phyloP scores from a whole-genome alignment of 371 early-diverging fungal species.

The Lichtheimia corymbifera region DNA sequence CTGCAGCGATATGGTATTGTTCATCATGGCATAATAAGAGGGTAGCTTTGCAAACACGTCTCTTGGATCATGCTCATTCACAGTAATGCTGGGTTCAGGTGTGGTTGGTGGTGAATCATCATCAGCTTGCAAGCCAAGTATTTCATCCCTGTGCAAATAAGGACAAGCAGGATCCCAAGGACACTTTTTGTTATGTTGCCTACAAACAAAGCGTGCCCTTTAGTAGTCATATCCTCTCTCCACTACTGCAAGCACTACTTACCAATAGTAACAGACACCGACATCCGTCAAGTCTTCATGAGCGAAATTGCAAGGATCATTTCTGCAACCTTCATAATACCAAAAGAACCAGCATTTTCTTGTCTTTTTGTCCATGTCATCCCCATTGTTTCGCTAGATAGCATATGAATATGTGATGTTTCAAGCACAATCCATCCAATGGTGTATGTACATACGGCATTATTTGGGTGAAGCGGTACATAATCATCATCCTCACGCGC shows the following conservation, averaged over 20 bases:
- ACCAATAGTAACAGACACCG: constrained; percentile 11
- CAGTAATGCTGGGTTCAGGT: too few relatives aligned
- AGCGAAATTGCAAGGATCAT: constrained; percentile 62
- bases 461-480: too few relatives aligned
- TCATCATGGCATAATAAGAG: background rate
- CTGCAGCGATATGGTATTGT: too few relatives aligned
- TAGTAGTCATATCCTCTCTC: too few relatives aligned
- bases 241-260: constrained; percentile 18
- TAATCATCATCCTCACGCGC: too few relatives aligned
- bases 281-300: constrained; percentile 44
- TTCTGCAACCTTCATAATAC: constrained; percentile 17
- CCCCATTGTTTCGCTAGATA: background rate
- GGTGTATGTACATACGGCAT: too few relatives aligned
- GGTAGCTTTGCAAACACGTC: background rate
- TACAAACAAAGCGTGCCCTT: background rate
- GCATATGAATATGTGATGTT: background rate
- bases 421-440: too few relatives aligned
- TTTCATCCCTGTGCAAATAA: background rate
- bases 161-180: background rate
- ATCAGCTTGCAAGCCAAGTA: background rate
- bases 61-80: background rate
- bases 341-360: constrained; percentile 1
- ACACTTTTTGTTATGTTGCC: background rate
- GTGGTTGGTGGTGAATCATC: background rate
- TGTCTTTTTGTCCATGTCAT: background rate